A percentile compares a stretch with the other conserved stretches of the same genome.
Conservation (phyloP, 2,329 filamentous ascomycete genomes). For the Nemania sp. region DNA sequence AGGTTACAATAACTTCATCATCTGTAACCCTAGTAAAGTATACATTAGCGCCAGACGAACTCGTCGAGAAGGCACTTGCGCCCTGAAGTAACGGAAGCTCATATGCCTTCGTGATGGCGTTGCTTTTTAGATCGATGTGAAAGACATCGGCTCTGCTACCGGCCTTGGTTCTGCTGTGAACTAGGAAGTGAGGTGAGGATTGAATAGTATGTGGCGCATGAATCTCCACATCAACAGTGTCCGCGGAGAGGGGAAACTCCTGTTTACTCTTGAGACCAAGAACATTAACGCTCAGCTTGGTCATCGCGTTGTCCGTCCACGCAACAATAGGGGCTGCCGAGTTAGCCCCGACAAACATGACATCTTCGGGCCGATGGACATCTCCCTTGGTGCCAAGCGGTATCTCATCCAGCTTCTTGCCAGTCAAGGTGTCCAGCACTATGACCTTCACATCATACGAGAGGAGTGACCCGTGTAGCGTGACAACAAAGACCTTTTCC, state of each 20-base stretch:
- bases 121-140: slow-evolving; percentile 79
- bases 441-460: slow-evolving; percentile 83
- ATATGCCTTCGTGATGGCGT: slow-evolving; percentile 80
- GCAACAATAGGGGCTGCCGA: slow-evolving; percentile 79
- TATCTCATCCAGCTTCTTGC: slow-evolving; percentile 78
- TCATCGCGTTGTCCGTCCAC: slow-evolving; percentile 74
- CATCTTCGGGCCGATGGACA: slow-evolving; percentile 71
- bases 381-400: slow-evolving; percentile 80
- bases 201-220: slow-evolving; percentile 80
- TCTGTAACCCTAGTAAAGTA: slow-evolving; percentile 88
- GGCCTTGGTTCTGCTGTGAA: slow-evolving; percentile 78
- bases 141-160: slow-evolving; percentile 88
- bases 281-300: slow-evolving; percentile 77
- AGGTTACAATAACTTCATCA: slow-evolving; percentile 78
- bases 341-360: slow-evolving; percentile 81
- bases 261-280: slow-evolving; percentile 70
- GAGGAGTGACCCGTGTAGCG: slow-evolving; percentile 75
- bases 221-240: slow-evolving; percentile 68
- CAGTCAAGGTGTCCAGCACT: slow-evolving; percentile 77
- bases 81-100: slow-evolving; percentile 78
- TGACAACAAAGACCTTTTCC: slow-evolving; percentile 79
- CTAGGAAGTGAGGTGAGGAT: slow-evolving; percentile 83
- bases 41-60: slow-evolving; percentile 81
- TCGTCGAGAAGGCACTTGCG: slow-evolving; percentile 81
- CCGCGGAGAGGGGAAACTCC: slow-evolving; percentile 63